phyloP scores from a whole-genome alignment of 306 rosid species.

The Malus sylvestris region DNA sequence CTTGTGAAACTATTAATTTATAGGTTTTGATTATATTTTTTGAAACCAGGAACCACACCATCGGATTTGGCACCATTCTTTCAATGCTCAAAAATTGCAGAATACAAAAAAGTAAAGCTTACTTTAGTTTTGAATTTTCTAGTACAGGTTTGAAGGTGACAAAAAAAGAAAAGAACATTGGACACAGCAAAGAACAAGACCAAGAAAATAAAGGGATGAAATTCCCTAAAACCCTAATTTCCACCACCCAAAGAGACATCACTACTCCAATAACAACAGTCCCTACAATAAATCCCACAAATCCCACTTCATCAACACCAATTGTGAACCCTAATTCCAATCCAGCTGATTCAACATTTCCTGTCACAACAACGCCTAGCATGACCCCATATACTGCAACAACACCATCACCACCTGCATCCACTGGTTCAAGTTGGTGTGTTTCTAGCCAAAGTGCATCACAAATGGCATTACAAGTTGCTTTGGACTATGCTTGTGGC shows the following conservation, averaged over 20 bases:
- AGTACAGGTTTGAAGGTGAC: slow-evolving; percentile 48
- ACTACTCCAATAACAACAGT: slow-evolving; percentile 76
- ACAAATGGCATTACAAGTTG: slow-evolving; percentile 50
- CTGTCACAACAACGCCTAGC: slow-evolving; percentile 40
- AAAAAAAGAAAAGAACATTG: slow-evolving; percentile 19
- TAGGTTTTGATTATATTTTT: not conserved
- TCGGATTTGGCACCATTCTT: slow-evolving; percentile 13
- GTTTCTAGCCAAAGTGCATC: slow-evolving; percentile 62
- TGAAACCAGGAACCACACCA: not conserved
- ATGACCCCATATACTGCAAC: slow-evolving; percentile 25
- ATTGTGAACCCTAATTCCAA: slow-evolving; percentile 18
- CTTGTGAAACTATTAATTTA: not conserved
- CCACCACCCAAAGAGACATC: slow-evolving; percentile 49
- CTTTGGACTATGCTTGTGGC: slow-evolving; percentile 88
- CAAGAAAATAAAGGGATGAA: slow-evolving; percentile 23
- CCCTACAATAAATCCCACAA: slow-evolving; percentile 52
- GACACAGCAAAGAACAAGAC: slow-evolving; percentile 28
- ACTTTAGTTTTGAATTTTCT: slow-evolving; percentile 31
- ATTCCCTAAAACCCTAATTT: slow-evolving; percentile 20
- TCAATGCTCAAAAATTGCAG: slow-evolving; percentile 27
- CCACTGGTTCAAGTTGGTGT: slow-evolving; percentile 66
- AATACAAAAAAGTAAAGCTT: slow-evolving; percentile 18
- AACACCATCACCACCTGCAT: slow-evolving; percentile 29
- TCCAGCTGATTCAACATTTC: slow-evolving; percentile 52
- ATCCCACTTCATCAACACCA: slow-evolving; percentile 13